phyloP scores from a whole-genome alignment of 768 basidiomycete species.

The Lactarius trivialis region DNA sequence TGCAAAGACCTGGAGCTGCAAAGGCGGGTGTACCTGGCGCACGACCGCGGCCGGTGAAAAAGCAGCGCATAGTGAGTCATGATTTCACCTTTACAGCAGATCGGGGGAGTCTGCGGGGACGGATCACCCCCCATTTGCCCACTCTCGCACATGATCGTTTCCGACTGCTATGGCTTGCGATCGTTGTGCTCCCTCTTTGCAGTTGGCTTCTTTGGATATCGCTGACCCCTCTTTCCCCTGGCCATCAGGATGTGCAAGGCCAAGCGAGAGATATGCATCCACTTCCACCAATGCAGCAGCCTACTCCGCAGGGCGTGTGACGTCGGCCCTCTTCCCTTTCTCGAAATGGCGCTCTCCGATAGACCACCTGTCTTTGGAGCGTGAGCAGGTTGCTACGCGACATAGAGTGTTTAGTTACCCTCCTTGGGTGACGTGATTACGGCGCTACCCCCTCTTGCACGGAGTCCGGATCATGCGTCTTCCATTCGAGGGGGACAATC shows the following conservation, averaged over 20 bases:
- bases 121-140: background rate
- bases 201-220: background rate
- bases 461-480: background rate
- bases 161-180: background rate
- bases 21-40: slow-evolving; percentile 23
- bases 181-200: background rate
- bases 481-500: background rate
- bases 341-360: slow-evolving; percentile 5
- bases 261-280: slow-evolving; percentile 23
- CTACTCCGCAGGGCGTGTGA: slow-evolving; percentile 24
- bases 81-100: background rate
- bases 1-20: slow-evolving; percentile 5
- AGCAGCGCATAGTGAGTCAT: slow-evolving; percentile 23
- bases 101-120: background rate
- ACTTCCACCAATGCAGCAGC: slow-evolving; percentile 22
- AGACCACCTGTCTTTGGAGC: background rate
- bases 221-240: slow-evolving; percentile 1
- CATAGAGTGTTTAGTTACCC: background rate
- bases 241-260: slow-evolving; percentile 22
- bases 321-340: background rate
- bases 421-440: background rate
- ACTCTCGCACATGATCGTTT: background rate
- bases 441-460: background rate
- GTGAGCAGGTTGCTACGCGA: background rate
- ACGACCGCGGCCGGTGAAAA: slow-evolving; percentile 23